Conservation (phyloP, 2,329 filamentous ascomycete genomes). For the Neoarthrinium moseri region DNA sequence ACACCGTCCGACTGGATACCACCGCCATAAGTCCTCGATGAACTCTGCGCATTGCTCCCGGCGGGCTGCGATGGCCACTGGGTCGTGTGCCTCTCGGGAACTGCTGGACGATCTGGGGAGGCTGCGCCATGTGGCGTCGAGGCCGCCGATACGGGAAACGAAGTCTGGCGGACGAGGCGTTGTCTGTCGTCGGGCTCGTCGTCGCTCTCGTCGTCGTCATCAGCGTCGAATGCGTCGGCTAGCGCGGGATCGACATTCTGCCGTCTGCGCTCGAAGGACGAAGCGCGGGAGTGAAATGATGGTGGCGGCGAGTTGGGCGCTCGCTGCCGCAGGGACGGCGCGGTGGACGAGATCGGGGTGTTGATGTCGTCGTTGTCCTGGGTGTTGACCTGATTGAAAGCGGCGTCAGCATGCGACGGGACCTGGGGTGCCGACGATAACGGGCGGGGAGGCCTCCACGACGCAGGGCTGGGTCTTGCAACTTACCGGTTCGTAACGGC, state of each 20-base stretch:
- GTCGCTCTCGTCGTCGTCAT: slow-evolving; percentile 70
- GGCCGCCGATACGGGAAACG: slow-evolving; percentile 26
- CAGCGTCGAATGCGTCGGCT: slow-evolving; percentile 87
- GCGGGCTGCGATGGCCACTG: slow-evolving; percentile 25
- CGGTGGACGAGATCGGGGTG: slow-evolving; percentile 25
- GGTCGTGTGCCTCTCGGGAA: slow-evolving; percentile 15
- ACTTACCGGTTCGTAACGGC: slow-evolving; percentile 58
- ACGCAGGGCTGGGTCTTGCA: not conserved
- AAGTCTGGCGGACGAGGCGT: slow-evolving; percentile 73
- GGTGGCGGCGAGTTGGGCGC: slow-evolving; percentile 66
- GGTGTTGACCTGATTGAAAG: slow-evolving; percentile 49
- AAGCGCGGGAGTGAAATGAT: slow-evolving; percentile 84
- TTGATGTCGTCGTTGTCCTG: slow-evolving; percentile 54
- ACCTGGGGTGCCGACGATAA: not conserved
- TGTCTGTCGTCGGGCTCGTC: slow-evolving; percentile 80
- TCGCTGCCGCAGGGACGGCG: slow-evolving; percentile 26
- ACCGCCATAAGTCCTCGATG: slow-evolving; percentile 63
- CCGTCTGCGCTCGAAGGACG: slow-evolving; percentile 56
- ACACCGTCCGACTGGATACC: slow-evolving; percentile 88
- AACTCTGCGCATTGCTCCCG: slow-evolving; percentile 29
- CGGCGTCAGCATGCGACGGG: slow-evolving; percentile 16
- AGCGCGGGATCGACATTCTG: slow-evolving; percentile 71
- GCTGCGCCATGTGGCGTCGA: slow-evolving; percentile 14
- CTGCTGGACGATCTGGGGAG: slow-evolving; percentile 15
- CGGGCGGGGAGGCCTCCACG: not conserved